Evolutionary conservation across 306 rosid genomes (phyloP).

Genomic region (Cercis canadensis): DNA sequence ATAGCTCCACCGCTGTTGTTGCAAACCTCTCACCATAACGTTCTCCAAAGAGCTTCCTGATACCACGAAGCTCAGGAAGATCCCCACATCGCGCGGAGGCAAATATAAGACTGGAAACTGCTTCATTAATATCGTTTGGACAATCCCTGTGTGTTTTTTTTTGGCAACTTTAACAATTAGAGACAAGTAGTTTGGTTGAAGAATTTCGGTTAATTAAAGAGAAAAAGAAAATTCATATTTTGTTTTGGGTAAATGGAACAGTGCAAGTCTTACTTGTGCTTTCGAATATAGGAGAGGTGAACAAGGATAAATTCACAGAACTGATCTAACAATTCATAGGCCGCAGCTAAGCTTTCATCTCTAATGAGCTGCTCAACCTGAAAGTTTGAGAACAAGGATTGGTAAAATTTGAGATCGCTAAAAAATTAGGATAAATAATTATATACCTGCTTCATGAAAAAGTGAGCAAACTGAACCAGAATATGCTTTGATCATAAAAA

Average conservation of each 20-base stretch:
- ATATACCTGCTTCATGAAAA: background rate
- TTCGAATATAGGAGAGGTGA: constrained; percentile 64
- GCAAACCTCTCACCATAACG: constrained; percentile 72
- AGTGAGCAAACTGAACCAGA: too few species aligned
- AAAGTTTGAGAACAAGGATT: constrained; percentile 17
- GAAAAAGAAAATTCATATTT: background rate
- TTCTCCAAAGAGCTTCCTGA: constrained; percentile 71
- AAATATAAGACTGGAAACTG: constrained; percentile 80
- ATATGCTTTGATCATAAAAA: too few species aligned
- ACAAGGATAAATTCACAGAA: constrained; percentile 67
- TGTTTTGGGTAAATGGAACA: constrained; percentile 2
- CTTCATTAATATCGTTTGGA: constrained; percentile 85
- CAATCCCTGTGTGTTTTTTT: constrained; percentile 45
- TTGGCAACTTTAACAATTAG: constrained; percentile 4
- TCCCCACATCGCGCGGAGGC: constrained; percentile 94
- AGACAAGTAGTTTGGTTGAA: too few species aligned
- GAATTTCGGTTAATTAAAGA: background rate
- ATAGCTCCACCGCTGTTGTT: constrained; percentile 60
- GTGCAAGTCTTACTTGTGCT: constrained; percentile 57
- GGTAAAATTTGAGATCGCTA: background rate
- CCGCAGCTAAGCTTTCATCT: constrained; percentile 56
- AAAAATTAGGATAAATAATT: background rate
- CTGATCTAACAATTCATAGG: constrained; percentile 66
- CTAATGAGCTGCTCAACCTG: constrained; percentile 74
- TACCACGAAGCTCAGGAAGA: constrained; percentile 76